Evolutionary conservation across 805 yeast genomes (phyloP).

Genomic region (Pichia pseudocactophila): DNA sequence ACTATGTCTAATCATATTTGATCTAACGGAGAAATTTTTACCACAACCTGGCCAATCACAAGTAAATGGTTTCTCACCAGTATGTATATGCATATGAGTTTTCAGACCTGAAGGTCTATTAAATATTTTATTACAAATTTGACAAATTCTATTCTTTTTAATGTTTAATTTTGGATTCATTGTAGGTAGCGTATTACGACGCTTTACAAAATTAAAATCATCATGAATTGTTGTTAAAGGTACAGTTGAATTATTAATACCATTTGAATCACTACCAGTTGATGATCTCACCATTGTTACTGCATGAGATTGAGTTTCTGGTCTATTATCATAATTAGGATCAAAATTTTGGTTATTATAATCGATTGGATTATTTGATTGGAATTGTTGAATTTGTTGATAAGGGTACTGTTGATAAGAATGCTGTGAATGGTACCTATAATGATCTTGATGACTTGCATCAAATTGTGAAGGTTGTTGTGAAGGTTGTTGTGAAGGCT

Average conservation of each 20-base stretch:
- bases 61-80: constrained; percentile 68
- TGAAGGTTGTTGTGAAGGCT: background rate
- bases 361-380: too few species aligned
- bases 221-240: background rate
- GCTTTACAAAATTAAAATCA: background rate
- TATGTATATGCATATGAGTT: constrained; percentile 73
- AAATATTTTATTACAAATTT: constrained; percentile 39
- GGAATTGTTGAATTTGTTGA: background rate
- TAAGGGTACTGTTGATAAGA: too few species aligned
- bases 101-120: constrained; percentile 76
- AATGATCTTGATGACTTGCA: background rate
- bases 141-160: constrained; percentile 6
- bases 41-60: constrained; percentile 60
- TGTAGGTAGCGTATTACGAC: constrained; percentile 4
- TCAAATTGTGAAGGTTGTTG: background rate
- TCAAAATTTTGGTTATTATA: background rate
- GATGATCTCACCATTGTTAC: background rate
- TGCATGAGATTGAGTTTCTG: background rate
- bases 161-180: background rate
- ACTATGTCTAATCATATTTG: constrained; percentile 75
- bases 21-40: constrained; percentile 62
- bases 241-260: background rate
- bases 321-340: background rate
- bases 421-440: background rate
- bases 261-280: background rate